Evolutionary conservation across 495 filamentous ascomycete species (phyloP), one percentile per base, ranked within the genome.

Genomic region (Lophium mytilinum): DNA sequence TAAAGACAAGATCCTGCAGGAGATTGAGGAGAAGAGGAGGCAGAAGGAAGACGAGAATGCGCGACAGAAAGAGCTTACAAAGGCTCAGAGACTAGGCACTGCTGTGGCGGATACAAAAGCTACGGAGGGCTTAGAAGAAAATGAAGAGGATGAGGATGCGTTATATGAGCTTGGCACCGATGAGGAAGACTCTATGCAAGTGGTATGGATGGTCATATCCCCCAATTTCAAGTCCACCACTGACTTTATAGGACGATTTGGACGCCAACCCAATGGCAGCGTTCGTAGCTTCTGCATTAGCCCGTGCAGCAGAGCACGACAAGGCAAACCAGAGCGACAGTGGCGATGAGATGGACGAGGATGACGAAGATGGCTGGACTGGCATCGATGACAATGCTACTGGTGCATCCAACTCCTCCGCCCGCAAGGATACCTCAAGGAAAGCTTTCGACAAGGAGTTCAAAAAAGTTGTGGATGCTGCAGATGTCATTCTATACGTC

Each of bases 371-470:
- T 14, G 73, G 72, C 9, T 72, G 63, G 54, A 56, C 51, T 34
- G 71, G 65, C 14, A 52, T 72, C 34, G 64, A 66, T 18, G 37
- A 55, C 7, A 73, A 75, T 4, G 71, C 66, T 9, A 57, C 63
- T 14, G 53, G 57, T 37, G 66, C 72, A 48, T 65, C 73, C 43
- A 55, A 65, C 49, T 61, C 71, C 37, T 57, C 64, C 37, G 70
- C 68, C 5, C 64, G 66, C 9, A 85, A 85, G 71, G 87, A 90
- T 60, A 82, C 77, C 40, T 97, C 92, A 51, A 80, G 90, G 61
- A 86, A 83, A 67, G 84, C 88, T 37, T 95, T 90, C 73, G 89
- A 95, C 78, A 95, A 95, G 75, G 83, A 92, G 63, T 97, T 96
- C 80, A 95, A 96, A 78, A 81, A 87, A 50, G 89, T 96, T n/a